Evolutionary conservation across 1,284 basidiomycete species (phyloP).

Genomic region (Bjerkandera adusta): DNA sequence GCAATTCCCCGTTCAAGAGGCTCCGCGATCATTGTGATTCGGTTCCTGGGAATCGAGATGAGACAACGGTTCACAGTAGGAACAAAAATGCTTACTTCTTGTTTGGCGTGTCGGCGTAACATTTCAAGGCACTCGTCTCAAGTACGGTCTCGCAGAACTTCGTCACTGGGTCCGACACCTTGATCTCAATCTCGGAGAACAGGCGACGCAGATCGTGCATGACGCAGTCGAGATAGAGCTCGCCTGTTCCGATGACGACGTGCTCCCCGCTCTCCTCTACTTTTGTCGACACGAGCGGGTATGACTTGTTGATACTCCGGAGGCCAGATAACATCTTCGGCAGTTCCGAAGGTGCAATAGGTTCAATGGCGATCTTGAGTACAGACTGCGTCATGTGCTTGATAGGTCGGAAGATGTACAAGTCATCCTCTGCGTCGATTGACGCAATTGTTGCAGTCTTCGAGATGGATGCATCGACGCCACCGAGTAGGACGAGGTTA

Average conservation of each 20-base stretch:
- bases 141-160: constrained; percentile 99
- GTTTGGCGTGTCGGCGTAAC: constrained; percentile 98
- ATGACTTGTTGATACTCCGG: constrained; percentile 96
- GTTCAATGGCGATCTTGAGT: constrained; percentile 98
- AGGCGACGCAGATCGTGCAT: constrained; percentile 93
- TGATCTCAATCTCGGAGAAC: constrained; percentile 99
- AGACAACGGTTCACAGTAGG: constrained; percentile 16
- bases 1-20: constrained; percentile 92
- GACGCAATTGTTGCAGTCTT: constrained; percentile 92
- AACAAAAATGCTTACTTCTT: constrained; percentile 72
- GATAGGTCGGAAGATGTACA: constrained; percentile 94
- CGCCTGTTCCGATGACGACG: constrained; percentile 94
- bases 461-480: constrained; percentile 91
- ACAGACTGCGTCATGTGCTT: constrained; percentile 97
- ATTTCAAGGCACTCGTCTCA: constrained; percentile 97
- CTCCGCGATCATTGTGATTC: constrained; percentile 97
- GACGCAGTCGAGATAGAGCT: constrained; percentile 95
- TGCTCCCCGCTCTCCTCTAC: constrained; percentile 99
- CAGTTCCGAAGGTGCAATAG: constrained; percentile 94
- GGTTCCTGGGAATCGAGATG: constrained; percentile 64
- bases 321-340: constrained; percentile 98
- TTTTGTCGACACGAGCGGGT: constrained; percentile 92
- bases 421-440: constrained; percentile 73
- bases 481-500: constrained; percentile 89
- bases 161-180: constrained; percentile 98